Percentiles rank a stretch among this genome's conserved stretches.
Evolutionary conservation across 1,284 basidiomycete genomes (phyloP).

Genomic region (Cutaneotrichosporon spelunceum): DNA sequence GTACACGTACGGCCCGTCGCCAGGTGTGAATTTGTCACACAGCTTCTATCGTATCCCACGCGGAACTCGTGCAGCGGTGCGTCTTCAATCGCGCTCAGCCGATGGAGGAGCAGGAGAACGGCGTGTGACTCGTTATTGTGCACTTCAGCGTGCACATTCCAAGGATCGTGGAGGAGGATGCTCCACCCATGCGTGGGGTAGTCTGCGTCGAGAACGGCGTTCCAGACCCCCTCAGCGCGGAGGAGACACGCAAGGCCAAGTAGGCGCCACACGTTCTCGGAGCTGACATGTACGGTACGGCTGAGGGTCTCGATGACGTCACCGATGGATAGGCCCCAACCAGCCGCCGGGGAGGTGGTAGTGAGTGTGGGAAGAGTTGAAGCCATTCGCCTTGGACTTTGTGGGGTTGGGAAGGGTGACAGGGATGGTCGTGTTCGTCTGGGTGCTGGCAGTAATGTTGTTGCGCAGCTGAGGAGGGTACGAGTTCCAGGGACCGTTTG

Average conservation of each 20-base stretch:
- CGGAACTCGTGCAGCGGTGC: slow-evolving; percentile 1
- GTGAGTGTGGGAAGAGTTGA: not conserved
- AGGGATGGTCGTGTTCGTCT: not conserved
- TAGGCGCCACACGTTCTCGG: not conserved
- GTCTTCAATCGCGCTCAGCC: slow-evolving; percentile 1
- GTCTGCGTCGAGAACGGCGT: slow-evolving; percentile 1
- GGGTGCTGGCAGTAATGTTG: not conserved
- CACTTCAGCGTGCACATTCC: not conserved
- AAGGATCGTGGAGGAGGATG: not conserved
- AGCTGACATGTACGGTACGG: not conserved
- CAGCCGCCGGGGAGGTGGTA: slow-evolving; percentile 2
- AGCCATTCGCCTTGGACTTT: not conserved
- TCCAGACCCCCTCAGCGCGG: not conserved
- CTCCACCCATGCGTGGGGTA: not conserved
- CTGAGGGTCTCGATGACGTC: not conserved
- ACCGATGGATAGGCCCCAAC: not conserved
- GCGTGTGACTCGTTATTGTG: not conserved
- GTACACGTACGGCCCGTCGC: slow-evolving; percentile 2
- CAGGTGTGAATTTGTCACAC: not conserved
- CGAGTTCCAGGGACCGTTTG: not conserved
- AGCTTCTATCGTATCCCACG: not conserved
- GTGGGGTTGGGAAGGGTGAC: not conserved
- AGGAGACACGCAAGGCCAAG: slow-evolving; percentile 6
- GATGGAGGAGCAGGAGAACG: slow-evolving; percentile 1
- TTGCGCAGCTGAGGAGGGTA: not conserved